Evolutionary conservation across 345 rosid species (phyloP), one percentile per base, ranked within the genome.

Genomic region (Boechera retrofracta): DNA sequence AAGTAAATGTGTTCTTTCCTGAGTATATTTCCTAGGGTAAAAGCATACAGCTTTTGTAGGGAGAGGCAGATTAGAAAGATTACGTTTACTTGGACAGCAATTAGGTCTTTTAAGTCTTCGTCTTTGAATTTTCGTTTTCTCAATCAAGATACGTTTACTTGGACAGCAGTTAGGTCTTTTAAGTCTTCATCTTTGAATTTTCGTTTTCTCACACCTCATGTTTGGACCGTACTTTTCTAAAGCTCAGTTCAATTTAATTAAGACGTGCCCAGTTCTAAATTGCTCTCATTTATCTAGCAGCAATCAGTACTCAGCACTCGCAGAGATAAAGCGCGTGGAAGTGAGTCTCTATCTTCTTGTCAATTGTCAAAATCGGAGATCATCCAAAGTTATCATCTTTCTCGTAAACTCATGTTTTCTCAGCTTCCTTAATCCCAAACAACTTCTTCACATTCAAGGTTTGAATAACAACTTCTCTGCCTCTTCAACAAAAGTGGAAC

Each of bases 341-440:
- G 24, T 21, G 1, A 21, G 24, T 21, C 24, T 21, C 24, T 21
- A 21, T 21, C 24, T 21, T 21, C 24, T 21, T 21, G 24, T 21
- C 24, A 21, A 21, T 21, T 21, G 24, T 21, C 32, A 31, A 31
- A 31, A 31, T 31, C 32, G 4, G 32, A 1, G 77, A 73, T 73
- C 64, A 52, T 39, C 54, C 44, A 12, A 64, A 63, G 63, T 64
- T 73, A 73, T 64, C 54, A 42, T 73, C 77, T 54, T 54, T 53
- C 54, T 51, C 62, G 3, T n/a, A 55, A 69, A n/a, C 73, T 29
- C 53, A 36, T 1, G 49, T 61, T 41, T 35, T 6, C 69, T 21
- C 60, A 53, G 12, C 60, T 72, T 72, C 61, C 42, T 51, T 60
- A 29, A 45, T 45, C 29, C 38, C 71, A 64, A n/a, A 35, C 77